Percentiles rank a stretch among this genome's conserved stretches.
Conservation (phyloP, 139 green algal species). For the Nannochloris sp. region DNA sequence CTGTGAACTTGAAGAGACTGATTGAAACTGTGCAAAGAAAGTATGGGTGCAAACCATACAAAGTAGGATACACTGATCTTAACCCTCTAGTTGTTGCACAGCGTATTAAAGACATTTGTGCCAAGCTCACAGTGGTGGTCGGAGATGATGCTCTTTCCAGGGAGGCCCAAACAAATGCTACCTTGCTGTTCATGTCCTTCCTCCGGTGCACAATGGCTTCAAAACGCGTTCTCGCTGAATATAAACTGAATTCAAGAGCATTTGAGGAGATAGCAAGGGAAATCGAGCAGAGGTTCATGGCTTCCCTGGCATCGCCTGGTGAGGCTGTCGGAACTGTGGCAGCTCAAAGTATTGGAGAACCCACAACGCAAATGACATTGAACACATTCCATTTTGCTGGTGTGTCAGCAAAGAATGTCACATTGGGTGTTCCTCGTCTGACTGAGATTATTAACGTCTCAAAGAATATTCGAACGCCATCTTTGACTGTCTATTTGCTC, state of each 20-base stretch:
- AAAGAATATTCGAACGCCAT: conserved; percentile 99
- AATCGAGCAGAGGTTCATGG: conserved; percentile 54
- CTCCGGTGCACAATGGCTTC: conserved; percentile 74
- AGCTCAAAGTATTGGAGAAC: conserved; percentile 87
- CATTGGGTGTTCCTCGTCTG: conserved; percentile 82
- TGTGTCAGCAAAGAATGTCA: conserved; percentile 91
- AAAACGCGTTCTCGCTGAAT: conserved; percentile 82
- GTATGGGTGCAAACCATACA: conserved; percentile 35
- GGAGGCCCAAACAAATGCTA: conserved; percentile 94
- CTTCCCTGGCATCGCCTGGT: conserved; percentile 57
- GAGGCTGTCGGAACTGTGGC: conserved; percentile 93
- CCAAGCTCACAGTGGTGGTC: conserved; percentile 59
- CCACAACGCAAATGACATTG: conserved; percentile 67
- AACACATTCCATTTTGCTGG: conserved; percentile 13
- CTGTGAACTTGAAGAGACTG: conserved; percentile 84
- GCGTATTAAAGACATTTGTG: conserved; percentile 47
- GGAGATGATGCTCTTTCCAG: conserved; percentile 68
- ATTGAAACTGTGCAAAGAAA: conserved; percentile 90
- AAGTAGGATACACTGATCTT: conserved; percentile 35
- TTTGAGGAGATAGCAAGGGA: conserved; percentile 92
- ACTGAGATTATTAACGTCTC: conserved; percentile 94
- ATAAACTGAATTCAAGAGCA: conserved; percentile 64
- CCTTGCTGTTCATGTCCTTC: conserved; percentile 80
- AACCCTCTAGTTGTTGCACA: conserved; percentile 51
- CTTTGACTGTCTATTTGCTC: conserved; percentile 78